phyloP scores from a whole-genome alignment of 768 basidiomycete species.

The Pholiota molesta region DNA sequence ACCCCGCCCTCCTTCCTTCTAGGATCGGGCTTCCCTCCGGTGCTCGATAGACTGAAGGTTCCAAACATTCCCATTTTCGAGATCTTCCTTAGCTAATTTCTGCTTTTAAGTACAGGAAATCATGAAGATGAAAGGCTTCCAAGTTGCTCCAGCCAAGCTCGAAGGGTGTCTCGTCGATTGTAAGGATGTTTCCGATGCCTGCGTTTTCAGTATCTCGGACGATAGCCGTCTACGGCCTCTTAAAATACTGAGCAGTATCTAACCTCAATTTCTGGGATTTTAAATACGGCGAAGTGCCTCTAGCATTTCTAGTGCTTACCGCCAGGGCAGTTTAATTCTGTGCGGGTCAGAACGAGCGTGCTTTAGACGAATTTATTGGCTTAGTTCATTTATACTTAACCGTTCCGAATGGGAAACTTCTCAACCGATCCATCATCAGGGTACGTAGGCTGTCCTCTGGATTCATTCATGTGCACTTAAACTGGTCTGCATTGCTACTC shows the following conservation, averaged over 20 bases:
- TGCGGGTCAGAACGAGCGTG: conserved; percentile 29
- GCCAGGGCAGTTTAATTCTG: conserved; percentile 36
- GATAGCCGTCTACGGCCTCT: conserved; percentile 35
- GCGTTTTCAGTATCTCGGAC: conserved; percentile 68
- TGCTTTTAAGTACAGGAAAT: conserved; percentile 36
- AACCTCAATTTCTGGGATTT: no score
- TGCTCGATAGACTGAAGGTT: conserved; percentile 68
- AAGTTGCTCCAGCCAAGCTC: conserved; percentile 75
- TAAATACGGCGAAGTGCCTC: conserved; percentile 65
- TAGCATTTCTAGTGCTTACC: conserved; percentile 66
- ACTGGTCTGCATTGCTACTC: neutral
- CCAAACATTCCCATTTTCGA: neutral
- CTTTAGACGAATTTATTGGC: conserved; percentile 37
- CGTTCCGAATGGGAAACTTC: no score
- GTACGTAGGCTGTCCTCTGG: conserved; percentile 26
- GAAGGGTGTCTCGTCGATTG: conserved; percentile 70
- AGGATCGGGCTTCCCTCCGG: conserved; percentile 12
- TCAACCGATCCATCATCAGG: conserved; percentile 50
- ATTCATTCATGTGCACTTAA: neutral
- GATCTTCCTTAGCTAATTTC: no score
- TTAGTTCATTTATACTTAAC: no score
- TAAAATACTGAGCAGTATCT: no score
- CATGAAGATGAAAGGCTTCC: conserved; percentile 65
- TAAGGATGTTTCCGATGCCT: conserved; percentile 59
- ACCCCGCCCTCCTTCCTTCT: no score